Evolutionary conservation across 129 eudicot genomes (phyloP), one percentile per base, ranked within the genome.

Genomic region (Artemisia argyi): DNA sequence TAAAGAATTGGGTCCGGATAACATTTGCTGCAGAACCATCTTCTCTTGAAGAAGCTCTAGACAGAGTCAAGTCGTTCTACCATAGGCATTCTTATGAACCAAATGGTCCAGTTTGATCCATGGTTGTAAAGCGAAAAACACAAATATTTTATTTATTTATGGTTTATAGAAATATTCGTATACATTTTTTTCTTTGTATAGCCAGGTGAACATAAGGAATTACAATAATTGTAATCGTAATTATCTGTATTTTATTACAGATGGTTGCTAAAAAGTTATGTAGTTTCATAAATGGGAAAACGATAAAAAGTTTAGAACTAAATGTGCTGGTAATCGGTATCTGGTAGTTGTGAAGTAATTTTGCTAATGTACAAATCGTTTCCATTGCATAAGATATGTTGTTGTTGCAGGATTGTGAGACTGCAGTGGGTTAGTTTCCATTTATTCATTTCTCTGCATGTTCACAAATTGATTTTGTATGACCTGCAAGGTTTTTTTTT

Each of bases 21-120:
- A 94, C 98, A 15, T 94, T 87, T 79, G 98, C 98, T 0, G 93
- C 82, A 6, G 98, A 94, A n/a, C 91, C 96, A 28, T 80, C 91
- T n/a, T 53, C 89, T n/a, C 87, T 94, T 5, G 86, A 80, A 80
- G 96, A 90, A 83, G 98, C 86, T 61, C 75, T 94, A 16, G 83
- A 51, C 11, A 85, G 97, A 70, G 75, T 94, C 46, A 77, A 87
- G 58, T 76, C 80, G 39, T 94, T 94, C 59, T 87, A 74, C 75
- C 59, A 79, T 35, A 68, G 97, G 75, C 93, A 94, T 79, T 84
- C 87, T 47, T 42, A 65, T 63, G 76, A 81, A 64, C 71, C 65
- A 63, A 78, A 67, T 60, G 79, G 65, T 52, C 55, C 55, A 61
- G 20, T 28, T 17, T 79, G 76, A 66, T 39, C 65, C 61, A 53